Percentiles rank a stretch among this genome's conserved stretches.
These are phyloP conservation scores for Onygenales sp. DNA, from an alignment of 2,329 filamentous ascomycete species.

Conservation along the genomic window DNA sequence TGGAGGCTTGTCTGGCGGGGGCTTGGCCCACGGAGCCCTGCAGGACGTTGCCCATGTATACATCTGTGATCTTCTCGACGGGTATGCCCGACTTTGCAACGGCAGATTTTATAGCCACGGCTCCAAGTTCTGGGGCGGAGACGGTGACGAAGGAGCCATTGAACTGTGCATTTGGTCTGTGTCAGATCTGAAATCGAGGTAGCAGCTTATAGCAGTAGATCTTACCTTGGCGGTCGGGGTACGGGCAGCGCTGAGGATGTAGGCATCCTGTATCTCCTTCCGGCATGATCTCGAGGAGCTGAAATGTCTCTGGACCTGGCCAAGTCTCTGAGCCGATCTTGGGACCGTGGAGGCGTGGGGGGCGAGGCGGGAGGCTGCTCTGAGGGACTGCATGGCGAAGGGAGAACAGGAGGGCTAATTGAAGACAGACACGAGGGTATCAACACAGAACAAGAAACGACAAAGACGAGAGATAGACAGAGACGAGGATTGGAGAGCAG, in stretches of 20 bases:
- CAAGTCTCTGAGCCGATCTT: conserved; percentile 31
- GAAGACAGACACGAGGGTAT: too few relatives aligned
- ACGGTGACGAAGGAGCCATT: conserved; percentile 83
- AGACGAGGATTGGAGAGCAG: neutral
- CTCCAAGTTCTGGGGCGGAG: conserved; percentile 77
- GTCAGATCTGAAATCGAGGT: conserved; percentile 4
- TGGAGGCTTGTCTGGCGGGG: conserved; percentile 79
- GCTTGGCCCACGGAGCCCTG: conserved; percentile 77
- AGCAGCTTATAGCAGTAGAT: neutral
- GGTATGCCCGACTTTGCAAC: conserved; percentile 79
- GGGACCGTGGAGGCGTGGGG: conserved; percentile 15
- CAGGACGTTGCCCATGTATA: conserved; percentile 97
- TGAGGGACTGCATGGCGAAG: conserved; percentile 14
- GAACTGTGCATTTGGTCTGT: conserved; percentile 52
- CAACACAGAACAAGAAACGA: neutral
- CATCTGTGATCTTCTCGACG: conserved; percentile 69
- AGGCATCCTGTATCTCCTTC: conserved; percentile 76
- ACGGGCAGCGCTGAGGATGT: conserved; percentile 81
- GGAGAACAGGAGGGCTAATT: too few relatives aligned
- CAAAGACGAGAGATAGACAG: neutral
- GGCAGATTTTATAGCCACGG: conserved; percentile 84
- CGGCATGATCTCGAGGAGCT: conserved; percentile 37
- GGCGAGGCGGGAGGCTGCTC: conserved; percentile 18
- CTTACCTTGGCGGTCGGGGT: conserved; percentile 81
- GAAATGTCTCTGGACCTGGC: conserved; percentile 43